These are phyloP conservation scores for Alopecurus myosuroides DNA, from an alignment of 176 grass and related monocot genomes.

Conservation along the genomic window DNA sequence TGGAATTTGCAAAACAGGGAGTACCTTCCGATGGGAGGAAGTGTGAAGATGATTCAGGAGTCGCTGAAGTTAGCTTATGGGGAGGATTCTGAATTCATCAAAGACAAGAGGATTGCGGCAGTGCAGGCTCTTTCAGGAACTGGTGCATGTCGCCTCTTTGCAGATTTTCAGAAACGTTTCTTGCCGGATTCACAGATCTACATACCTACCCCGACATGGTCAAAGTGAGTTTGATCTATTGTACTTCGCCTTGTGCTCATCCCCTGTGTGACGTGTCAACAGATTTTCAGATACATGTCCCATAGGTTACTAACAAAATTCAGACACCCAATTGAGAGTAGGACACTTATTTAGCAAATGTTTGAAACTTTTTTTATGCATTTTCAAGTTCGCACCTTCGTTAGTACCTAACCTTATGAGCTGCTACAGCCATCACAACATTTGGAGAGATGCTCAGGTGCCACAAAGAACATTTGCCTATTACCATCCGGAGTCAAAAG, in stretches of 20 bases:
- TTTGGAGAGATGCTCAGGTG: constrained; percentile 85
- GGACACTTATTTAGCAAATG: not conserved
- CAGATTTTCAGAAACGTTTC: constrained; percentile 91
- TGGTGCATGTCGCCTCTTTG: constrained; percentile 92
- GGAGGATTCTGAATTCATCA: constrained; percentile 80
- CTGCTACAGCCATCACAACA: constrained; percentile 35
- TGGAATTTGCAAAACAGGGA: constrained; percentile 44
- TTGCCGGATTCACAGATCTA: constrained; percentile 87
- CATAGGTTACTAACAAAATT: not conserved
- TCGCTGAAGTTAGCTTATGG: constrained; percentile 84
- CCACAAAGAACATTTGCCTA: constrained; percentile 74
- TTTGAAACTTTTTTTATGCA: not conserved
- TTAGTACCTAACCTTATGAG: not conserved
- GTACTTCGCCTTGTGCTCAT: not conserved
- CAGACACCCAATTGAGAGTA: not conserved
- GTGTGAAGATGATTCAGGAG: constrained; percentile 74
- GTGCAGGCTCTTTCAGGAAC: constrained; percentile 93
- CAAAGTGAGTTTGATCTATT: constrained; percentile 56
- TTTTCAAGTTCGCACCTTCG: not conserved
- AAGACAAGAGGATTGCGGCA: constrained; percentile 81
- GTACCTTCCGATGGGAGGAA: constrained; percentile 97
- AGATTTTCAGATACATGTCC: not conserved
- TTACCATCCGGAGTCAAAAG: constrained; percentile 72
- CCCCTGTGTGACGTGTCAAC: not conserved
- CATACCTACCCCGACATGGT: constrained; percentile 91